Evolutionary conservation across 208 protist species (phyloP).

Genomic region (Acanthamoeba polyphaga): DNA sequence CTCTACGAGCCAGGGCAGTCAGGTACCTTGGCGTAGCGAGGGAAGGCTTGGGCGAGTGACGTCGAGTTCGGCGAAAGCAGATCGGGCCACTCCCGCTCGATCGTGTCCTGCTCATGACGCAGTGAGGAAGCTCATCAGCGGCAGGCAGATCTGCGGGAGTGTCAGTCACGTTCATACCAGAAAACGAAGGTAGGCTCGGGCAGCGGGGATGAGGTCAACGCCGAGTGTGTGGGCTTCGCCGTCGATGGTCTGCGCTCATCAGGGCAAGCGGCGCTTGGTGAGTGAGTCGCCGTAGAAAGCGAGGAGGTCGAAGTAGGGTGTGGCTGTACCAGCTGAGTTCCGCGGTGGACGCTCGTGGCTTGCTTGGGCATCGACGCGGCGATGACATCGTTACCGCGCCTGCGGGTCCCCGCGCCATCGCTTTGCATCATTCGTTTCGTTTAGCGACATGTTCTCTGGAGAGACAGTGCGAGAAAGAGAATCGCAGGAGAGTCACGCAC

Average conservation of each 20-base stretch:
- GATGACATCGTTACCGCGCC: no score
- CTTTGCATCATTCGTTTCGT: no score
- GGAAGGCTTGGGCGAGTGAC: background rate
- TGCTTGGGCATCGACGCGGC: no score
- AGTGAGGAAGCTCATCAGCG: no score
- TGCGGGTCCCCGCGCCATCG: no score
- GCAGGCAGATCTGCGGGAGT: no score
- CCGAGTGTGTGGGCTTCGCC: background rate
- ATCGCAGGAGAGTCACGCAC: no score
- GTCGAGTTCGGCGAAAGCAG: background rate
- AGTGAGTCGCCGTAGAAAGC: background rate
- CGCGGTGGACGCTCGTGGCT: no score
- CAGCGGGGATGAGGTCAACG: background rate
- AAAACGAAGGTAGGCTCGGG: background rate
- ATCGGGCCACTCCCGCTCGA: background rate
- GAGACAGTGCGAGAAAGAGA: no score
- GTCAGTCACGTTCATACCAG: background rate
- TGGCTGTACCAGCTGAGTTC: no score
- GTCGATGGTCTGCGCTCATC: background rate
- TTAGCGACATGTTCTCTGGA: no score
- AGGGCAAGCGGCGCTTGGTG: background rate
- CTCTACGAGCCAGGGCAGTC: background rate
- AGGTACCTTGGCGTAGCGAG: slow-evolving; percentile 24
- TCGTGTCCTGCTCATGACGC: background rate
- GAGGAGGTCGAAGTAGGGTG: no score